Evolutionary conservation across 2,329 filamentous ascomycete species (phyloP), one percentile per base, ranked within the genome.

Genomic region (Cryphonectria nitschkei): DNA sequence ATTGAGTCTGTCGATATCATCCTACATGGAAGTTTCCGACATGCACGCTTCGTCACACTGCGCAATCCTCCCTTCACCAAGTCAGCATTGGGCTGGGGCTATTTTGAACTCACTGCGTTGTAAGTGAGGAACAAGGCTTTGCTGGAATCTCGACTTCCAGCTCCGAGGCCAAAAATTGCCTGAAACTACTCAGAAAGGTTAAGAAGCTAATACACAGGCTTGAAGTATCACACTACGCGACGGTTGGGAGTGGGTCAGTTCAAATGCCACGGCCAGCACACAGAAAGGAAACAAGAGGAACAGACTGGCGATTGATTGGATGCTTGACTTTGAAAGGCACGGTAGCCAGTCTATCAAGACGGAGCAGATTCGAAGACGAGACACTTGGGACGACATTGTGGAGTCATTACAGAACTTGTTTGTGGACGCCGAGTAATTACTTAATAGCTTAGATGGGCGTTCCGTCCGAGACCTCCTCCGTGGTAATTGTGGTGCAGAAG

Each of bases 1-100:
- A 69, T 69, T 22, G 62, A 69, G 8, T 69, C 68, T 19, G 68
- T 69, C 54, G 68, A 69, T n/a, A 32, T 69, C 19, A 65, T 69
- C 2, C 26, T 69, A 22, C 68, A 69, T 32, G 63, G 65, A 26
- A 67, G 32, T 16, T 69, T 61, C n/a, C 39, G 14, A 1, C 41
- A 66, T 34, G 52, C 19, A n/a, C 68, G 68, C 9, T 66, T 69
- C 43, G 54, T 69, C 41, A 70, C 68, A 43, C 32, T 70, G 11
- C 54, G 68, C 7, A 26, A 67, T 16, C 54, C 62, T 34, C 68
- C 68, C 5, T 70, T 70, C 54, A 62, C 68, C 16, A 70, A 67
- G 29, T 67, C 68, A 13, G 62, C 68, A 0, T 54, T 70, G 1
- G 63, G 68, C 14, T 70, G 63, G 63, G 68, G 63, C 13, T 67